Evolutionary conservation across 2,329 filamentous ascomycete genomes (phyloP).

Genomic region (Neoscytalidium dimidiatum): DNA sequence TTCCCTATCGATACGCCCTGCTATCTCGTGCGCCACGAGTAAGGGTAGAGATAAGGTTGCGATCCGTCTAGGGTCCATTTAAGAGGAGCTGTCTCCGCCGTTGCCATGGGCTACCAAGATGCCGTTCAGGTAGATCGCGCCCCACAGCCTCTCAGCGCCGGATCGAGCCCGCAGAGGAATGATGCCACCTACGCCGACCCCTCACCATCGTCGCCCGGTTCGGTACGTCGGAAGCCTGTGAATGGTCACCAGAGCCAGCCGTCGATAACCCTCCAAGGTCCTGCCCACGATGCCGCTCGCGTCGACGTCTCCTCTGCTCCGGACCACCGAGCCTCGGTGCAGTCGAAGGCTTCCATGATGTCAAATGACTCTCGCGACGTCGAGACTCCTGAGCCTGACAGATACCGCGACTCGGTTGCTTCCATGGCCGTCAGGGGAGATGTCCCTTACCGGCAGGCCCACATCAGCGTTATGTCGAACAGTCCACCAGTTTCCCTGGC

Average conservation of each 20-base stretch:
- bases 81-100: background rate
- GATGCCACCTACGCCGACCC: constrained; percentile 29
- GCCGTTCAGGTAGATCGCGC: constrained; percentile 26
- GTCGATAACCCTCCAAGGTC: constrained; percentile 25
- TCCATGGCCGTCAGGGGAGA: constrained; percentile 3
- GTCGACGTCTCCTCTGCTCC: constrained; percentile 31
- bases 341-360: constrained; percentile 35
- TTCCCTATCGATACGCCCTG: background rate
- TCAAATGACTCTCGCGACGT: constrained; percentile 36
- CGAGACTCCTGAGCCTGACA: constrained; percentile 28
- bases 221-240: constrained; percentile 12
- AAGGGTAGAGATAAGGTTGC: constrained; percentile 19
- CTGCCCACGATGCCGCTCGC: constrained; percentile 34
- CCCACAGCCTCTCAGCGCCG: background rate
- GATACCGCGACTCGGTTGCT: constrained; percentile 10
- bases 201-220: constrained; percentile 24
- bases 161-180: constrained; percentile 21
- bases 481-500: constrained; percentile 6
- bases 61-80: constrained; percentile 16
- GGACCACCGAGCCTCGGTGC: constrained; percentile 34
- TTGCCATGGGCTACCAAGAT: constrained; percentile 32
- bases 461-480: constrained; percentile 12
- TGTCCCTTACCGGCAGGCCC: background rate
- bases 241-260: constrained; percentile 21
- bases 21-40: constrained; percentile 10